Evolutionary conservation across 208 protist species (phyloP).

Genomic region (Vickermania ingenoplastis): DNA sequence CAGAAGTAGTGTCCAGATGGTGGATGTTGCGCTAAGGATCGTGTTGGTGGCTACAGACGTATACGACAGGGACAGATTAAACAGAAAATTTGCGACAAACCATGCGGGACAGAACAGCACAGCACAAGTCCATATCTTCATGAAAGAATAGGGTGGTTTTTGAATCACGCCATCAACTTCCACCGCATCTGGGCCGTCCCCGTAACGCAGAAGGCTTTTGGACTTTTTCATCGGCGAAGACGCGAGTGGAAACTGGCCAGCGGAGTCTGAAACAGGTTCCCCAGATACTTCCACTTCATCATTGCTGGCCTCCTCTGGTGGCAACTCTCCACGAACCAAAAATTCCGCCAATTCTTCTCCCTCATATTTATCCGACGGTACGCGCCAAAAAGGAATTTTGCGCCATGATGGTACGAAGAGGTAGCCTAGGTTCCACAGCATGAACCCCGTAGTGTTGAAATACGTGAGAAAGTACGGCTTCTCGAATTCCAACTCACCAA

Average conservation of each 20-base stretch:
- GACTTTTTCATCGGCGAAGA: not conserved
- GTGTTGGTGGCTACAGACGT: constrained; percentile 87
- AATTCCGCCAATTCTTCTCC: not conserved
- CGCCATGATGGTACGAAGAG: constrained; percentile 45
- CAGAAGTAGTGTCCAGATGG: constrained; percentile 82
- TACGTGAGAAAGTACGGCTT: constrained; percentile 90
- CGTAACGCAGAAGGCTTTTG: not conserved
- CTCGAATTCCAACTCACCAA: constrained; percentile 64
- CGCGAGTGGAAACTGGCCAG: not conserved
- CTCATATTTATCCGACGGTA: constrained; percentile 12
- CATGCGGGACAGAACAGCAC: constrained; percentile 78
- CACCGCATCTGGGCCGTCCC: not conserved
- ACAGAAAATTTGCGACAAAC: constrained; percentile 88
- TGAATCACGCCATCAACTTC: constrained; percentile 10
- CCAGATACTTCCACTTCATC: not conserved
- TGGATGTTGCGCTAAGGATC: constrained; percentile 79
- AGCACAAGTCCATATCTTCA: constrained; percentile 62
- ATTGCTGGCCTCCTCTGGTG: not conserved
- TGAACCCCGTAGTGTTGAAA: constrained; percentile 86
- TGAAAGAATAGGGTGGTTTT: constrained; percentile 47
- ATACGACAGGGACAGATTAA: constrained; percentile 82
- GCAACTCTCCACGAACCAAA: not conserved
- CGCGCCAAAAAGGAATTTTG: constrained; percentile 42
- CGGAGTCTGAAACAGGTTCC: not conserved
- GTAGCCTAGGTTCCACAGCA: constrained; percentile 75